Evolutionary conservation across 306 rosid species (phyloP), one percentile per base, ranked within the genome.

Genomic region (Mimosa bimucronata): DNA sequence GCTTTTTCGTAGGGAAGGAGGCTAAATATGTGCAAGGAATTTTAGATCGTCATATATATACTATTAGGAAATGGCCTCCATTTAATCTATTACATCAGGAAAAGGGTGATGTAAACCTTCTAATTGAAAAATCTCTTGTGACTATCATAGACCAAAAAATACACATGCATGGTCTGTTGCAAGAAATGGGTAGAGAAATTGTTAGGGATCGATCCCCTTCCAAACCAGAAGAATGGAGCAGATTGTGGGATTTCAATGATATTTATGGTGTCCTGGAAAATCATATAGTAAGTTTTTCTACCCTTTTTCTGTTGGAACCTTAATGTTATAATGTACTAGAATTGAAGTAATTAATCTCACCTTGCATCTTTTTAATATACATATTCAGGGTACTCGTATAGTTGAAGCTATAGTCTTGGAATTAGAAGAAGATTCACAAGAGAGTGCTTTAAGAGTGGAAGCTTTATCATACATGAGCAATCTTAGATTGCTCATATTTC

Each of bases 221-320:
- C 5, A 64, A 79, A 3, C 86, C 83, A 34, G 68, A 80, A 79
- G 58, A n/a, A 0, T 46, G 83, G 80, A 78, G 83, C 74, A 83
- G 86, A 48, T n/a, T 83, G 66, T 83, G 83, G 80, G 73, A 42
- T 60, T 58, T 58, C 18, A 14, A 38, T 1, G 62, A 83, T 66
- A 45, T 79, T 40, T 40, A 40, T 4, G 7, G 9, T 5, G 42
- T 40, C 1, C 5, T 40, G 42, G 7, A 40, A 6, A 9, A 40
- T 5, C 42, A 40, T 6, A 40, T 7, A 40, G 42, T 40, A 40
- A 40, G 42, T 34, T 40, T 40, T 40, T 4, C 4, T 40, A 40
- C 5, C 7, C 5, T 40, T 40, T 40, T 40, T 40, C 7, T 1
- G 0, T 34, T 34, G 1, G 40, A 34, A 34, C 3, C 40, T 2